Evolutionary conservation across 805 yeast genomes (phyloP), one percentile per base, ranked within the genome.

Genomic region (Kazachstania martiniae): DNA sequence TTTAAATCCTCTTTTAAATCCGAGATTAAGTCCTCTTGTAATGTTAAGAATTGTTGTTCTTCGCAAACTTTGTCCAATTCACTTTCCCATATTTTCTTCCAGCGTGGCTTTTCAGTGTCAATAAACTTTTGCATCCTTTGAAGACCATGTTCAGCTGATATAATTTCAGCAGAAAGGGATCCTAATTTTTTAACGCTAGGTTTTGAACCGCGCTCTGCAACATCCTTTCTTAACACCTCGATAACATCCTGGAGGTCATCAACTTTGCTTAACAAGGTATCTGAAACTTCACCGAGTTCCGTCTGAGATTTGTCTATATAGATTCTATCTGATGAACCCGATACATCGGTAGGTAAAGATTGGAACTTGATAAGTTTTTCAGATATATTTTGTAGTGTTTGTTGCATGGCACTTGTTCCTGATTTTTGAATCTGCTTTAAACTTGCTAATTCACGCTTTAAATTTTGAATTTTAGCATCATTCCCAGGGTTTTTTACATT

Each of bases 171-270:
- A 6, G 66, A 49, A 2, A 89, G 79, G 14, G 66, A 59, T 14
- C 68, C 74, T 17, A 91, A 57, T 46, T 87, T 94, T 41, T 79
- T 74, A 32, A 68, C 74, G 0, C 85, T 61, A 12, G 94, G 86
- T 23, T 85, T 70, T 0, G 86, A 86, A 14, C 95, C 94, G 40
- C 96, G 70, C 38, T 77, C 79, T 0, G 95, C 94, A 10, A 91
- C 95, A 58, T 87, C 97, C 44, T 84, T 77, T 34, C 95, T 66
- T 34, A 89, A 61, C 0, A 83, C 83, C 49, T 91, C 99, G 52
- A 91, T 82, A 8, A 82, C 58, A 56, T 91, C 99, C 50, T 87
- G 95, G 13, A 91, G 61, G 43, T 85, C 95, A 53, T 91, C 98
- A 4, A 89, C 89, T 40, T 68, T 72, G 1, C 89, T 76, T 21